These are phyloP conservation scores for Pseudocercospora crystallina DNA, from an alignment of 2,329 filamentous ascomycete species.

Conservation along the genomic window DNA sequence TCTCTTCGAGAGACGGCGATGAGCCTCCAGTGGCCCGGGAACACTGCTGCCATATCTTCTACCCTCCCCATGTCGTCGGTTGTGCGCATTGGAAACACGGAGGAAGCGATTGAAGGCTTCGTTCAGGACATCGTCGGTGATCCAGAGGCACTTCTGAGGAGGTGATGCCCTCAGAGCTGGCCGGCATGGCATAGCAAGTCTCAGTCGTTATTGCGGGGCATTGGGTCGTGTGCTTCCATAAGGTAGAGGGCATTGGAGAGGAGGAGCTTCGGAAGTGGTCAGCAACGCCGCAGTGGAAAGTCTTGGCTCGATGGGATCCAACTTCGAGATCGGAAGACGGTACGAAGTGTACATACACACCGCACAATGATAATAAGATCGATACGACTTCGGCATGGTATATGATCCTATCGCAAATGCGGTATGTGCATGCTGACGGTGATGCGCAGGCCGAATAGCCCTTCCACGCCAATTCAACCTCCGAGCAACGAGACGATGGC, in stretches of 20 bases:
- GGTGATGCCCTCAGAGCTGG: constrained; percentile 17
- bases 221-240: constrained; percentile 1
- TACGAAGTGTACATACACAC: not conserved
- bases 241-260: not conserved
- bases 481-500: constrained; percentile 34
- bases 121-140: constrained; percentile 58
- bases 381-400: constrained; percentile 42
- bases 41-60: constrained; percentile 59
- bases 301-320: not conserved
- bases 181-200: constrained; percentile 29
- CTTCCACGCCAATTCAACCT: constrained; percentile 35
- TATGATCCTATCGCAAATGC: not conserved
- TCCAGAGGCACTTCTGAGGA: constrained; percentile 53
- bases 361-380: constrained; percentile 46
- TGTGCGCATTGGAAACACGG: constrained; percentile 33
- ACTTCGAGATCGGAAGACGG: no score
- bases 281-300: not conserved
- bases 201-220: constrained; percentile 9
- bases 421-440: constrained; percentile 2
- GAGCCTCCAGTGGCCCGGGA: constrained; percentile 63
- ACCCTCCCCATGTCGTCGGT: constrained; percentile 24
- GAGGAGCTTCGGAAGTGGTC: constrained; percentile 4
- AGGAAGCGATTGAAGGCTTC: constrained; percentile 54
- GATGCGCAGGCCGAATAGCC: constrained; percentile 38
- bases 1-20: constrained; percentile 55